phyloP scores from a whole-genome alignment of 371 early-diverging fungal genomes.

The Chytridium lagenaria region DNA sequence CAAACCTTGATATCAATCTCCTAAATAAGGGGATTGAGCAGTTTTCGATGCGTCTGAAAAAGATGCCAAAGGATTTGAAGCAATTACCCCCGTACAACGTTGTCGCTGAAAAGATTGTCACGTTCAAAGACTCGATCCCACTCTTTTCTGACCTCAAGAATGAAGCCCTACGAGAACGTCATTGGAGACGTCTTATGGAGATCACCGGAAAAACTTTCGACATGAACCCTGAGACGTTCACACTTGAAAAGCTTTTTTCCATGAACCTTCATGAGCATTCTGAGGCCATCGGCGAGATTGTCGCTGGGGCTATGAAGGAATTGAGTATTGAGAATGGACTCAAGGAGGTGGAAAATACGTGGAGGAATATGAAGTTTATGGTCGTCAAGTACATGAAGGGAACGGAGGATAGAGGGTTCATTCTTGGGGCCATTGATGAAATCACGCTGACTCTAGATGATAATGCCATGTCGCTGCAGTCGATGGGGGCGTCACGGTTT shows the following conservation, averaged over 20 bases:
- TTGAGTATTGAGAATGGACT: slow-evolving; percentile 65
- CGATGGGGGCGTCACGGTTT: slow-evolving; percentile 65
- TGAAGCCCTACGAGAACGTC: slow-evolving; percentile 63
- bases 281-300: slow-evolving; percentile 63
- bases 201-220: slow-evolving; percentile 63
- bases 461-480: slow-evolving; percentile 64
- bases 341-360: slow-evolving; percentile 62
- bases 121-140: slow-evolving; percentile 65
- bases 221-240: slow-evolving; percentile 66
- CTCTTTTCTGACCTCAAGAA: slow-evolving; percentile 62
- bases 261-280: slow-evolving; percentile 64
- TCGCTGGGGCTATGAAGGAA: slow-evolving; percentile 65
- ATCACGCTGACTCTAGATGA: slow-evolving; percentile 60
- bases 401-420: slow-evolving; percentile 62
- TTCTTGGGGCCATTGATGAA: slow-evolving; percentile 64
- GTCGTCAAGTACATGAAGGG: slow-evolving; percentile 66
- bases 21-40: slow-evolving; percentile 62
- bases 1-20: slow-evolving; percentile 58
- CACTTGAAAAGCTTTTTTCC: slow-evolving; percentile 60
- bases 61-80: slow-evolving; percentile 62
- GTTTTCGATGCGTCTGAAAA: slow-evolving; percentile 52
- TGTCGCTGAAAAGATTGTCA: slow-evolving; percentile 63
- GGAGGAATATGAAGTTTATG: slow-evolving; percentile 60
- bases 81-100: slow-evolving; percentile 64
- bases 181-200: slow-evolving; percentile 65